These are phyloP conservation scores for Pestalotiopsis sp. DNA, from an alignment of 2,329 filamentous ascomycete genomes.

Conservation along the genomic window DNA sequence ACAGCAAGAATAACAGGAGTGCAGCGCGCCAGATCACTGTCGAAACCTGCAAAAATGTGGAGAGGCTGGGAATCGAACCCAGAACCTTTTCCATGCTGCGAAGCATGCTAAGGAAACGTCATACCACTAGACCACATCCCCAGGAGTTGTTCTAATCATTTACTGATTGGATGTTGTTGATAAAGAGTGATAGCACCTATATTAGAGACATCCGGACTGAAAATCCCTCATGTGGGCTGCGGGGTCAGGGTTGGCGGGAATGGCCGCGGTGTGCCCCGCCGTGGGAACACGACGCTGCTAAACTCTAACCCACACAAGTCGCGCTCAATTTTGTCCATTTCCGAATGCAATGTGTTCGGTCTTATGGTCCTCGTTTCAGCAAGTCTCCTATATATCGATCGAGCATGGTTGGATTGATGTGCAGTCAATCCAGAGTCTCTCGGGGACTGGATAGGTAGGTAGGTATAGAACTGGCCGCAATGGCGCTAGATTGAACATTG, in stretches of 20 bases:
- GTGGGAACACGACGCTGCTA: not conserved
- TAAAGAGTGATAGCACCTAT: not conserved
- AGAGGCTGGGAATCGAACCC: slow-evolving; percentile 14
- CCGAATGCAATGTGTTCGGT: too few species aligned
- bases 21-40: not conserved
- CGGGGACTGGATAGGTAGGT: too few species aligned
- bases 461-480: too few species aligned
- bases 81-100: slow-evolving; percentile 13
- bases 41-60: slow-evolving; percentile 7
- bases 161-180: not conserved
- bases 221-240: not conserved
- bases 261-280: not conserved
- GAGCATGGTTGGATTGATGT: too few species aligned
- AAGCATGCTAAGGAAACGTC: slow-evolving; percentile 14
- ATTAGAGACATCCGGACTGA: accelerated
- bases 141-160: not conserved
- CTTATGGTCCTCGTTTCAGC: too few species aligned
- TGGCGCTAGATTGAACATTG: too few species aligned
- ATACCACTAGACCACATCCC: slow-evolving; percentile 10
- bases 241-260: not conserved
- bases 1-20: not conserved
- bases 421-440: too few species aligned
- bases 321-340: too few species aligned
- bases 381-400: accelerated
- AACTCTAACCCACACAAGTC: not conserved